Base-by-base conservation (phyloP, 202 grass and related monocot genomes). In the Carex sylvatica region DNA sequence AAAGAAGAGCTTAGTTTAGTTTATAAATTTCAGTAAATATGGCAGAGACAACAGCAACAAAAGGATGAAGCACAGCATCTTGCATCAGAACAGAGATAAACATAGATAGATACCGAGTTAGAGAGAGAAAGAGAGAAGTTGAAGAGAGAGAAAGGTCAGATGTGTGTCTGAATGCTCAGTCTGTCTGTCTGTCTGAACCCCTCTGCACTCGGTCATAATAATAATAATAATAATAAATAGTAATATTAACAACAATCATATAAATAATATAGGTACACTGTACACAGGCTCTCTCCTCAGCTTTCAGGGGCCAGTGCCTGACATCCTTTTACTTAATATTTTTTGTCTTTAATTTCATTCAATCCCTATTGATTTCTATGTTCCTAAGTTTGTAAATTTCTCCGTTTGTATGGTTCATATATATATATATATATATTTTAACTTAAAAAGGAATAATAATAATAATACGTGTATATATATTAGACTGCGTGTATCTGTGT, bases 1-100 rank as follows among this genome's bases (percentile, higher is more conserved):
- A 19, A 20, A 1, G 54, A 65, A 28, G 28, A 59, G 42, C 51
- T 78, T 78, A 73, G 44, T 80, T 90, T 95, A 88, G 84, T 90
- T 90, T 90, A 88, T 87, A 84, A 90, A 90, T 95, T 95, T 95
- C 92, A 88, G 88, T 95, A 95, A 90, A 85, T 79, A 85, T 71
- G 79, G 84, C 87, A 85, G 87, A 89, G 93, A 83, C 88, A 69
- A 83, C 85, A 86, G 83, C 87, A 88, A 88, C 88, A 88, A 97
- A 91, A 91, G 89, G 85, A 85, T 86, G 89, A 88, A 85, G 87
- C 36, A 68, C 87, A 85, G 85, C 85, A 89, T 84, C 84, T 86
- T 84, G 89, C 89, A 76, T 84, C 90, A 93, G 88, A 59, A 90
- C 70, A 86, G 55, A 83, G 72, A 88, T 75, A 85, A 79, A 79